Evolutionary conservation across 345 rosid species (phyloP).

Genomic region (Eucalyptus virginea): DNA sequence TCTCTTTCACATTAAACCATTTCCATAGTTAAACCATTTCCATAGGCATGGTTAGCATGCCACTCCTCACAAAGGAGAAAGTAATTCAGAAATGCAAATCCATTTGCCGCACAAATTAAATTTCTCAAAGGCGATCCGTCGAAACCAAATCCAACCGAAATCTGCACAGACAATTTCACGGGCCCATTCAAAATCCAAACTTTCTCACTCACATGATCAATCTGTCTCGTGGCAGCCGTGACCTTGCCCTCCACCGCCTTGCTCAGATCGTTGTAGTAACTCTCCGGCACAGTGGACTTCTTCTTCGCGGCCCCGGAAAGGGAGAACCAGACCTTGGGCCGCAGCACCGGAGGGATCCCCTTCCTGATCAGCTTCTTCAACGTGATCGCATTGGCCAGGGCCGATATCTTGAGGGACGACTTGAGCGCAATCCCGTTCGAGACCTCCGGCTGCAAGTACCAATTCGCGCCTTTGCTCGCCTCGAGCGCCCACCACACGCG

Average conservation of each 20-base stretch:
- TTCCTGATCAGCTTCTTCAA: slow-evolving; percentile 88
- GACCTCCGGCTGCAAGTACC: slow-evolving; percentile 86
- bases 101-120: neutral
- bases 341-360: slow-evolving; percentile 92
- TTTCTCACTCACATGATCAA: slow-evolving; percentile 86
- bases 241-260: slow-evolving; percentile 93
- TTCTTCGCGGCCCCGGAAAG: slow-evolving; percentile 99
- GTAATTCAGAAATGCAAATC: neutral
- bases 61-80: neutral
- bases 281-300: slow-evolving; percentile 96
- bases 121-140: neutral
- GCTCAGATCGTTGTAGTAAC: slow-evolving; percentile 75
- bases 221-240: slow-evolving; percentile 91
- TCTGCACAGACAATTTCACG: neutral
- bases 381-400: slow-evolving; percentile 73
- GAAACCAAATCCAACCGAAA: neutral
- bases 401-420: slow-evolving; percentile 74
- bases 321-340: slow-evolving; percentile 99
- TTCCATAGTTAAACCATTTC: neutral
- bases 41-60: neutral
- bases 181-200: neutral
- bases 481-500: slow-evolving; percentile 98
- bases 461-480: slow-evolving; percentile 98
- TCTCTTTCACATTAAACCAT: neutral
- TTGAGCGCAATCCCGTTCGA: slow-evolving; percentile 76